phyloP scores from a whole-genome alignment of 139 green algal species.

The Gonium pectorale region DNA sequence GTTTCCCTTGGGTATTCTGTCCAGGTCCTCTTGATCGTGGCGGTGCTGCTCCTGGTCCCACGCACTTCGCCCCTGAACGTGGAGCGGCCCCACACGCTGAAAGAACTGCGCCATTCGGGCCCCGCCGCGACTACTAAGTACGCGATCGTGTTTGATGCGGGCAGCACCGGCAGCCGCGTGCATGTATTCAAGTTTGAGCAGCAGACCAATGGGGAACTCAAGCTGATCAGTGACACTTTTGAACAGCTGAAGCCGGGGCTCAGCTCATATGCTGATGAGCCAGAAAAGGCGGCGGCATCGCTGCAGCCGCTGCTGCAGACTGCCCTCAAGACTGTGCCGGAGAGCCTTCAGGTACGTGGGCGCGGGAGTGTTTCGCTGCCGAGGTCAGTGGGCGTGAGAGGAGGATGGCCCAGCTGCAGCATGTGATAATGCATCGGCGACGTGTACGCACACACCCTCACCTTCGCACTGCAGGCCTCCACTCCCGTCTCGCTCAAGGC shows the following conservation, averaged over 20 bases:
- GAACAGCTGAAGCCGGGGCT: slow-evolving; percentile 96
- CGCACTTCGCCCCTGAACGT: slow-evolving; percentile 29
- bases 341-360: slow-evolving; percentile 59
- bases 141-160: slow-evolving; percentile 96
- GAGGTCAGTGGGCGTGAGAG: too few species aligned
- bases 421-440: neutral
- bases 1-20: too few species aligned
- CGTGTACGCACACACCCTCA: too few species aligned
- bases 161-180: slow-evolving; percentile 94
- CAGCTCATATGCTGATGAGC: slow-evolving; percentile 84
- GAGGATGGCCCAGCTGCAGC: neutral
- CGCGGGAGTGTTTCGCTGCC: too few species aligned
- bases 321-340: slow-evolving; percentile 86
- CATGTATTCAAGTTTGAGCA: slow-evolving; percentile 94
- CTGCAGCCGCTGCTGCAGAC: slow-evolving; percentile 88
- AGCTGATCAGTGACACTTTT: slow-evolving; percentile 89
- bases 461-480: slow-evolving; percentile 57
- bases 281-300: slow-evolving; percentile 78
- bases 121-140: slow-evolving; percentile 56
- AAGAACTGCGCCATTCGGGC: slow-evolving; percentile 41
- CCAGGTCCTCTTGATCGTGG: slow-evolving; percentile 72
- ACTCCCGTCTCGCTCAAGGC: slow-evolving; percentile 91
- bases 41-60: slow-evolving; percentile 72
- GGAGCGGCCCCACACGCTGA: slow-evolving; percentile 40
- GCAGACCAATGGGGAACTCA: slow-evolving; percentile 57